phyloP scores from a whole-genome alignment of 139 green algal genomes.

The Chlorella ohadii region DNA sequence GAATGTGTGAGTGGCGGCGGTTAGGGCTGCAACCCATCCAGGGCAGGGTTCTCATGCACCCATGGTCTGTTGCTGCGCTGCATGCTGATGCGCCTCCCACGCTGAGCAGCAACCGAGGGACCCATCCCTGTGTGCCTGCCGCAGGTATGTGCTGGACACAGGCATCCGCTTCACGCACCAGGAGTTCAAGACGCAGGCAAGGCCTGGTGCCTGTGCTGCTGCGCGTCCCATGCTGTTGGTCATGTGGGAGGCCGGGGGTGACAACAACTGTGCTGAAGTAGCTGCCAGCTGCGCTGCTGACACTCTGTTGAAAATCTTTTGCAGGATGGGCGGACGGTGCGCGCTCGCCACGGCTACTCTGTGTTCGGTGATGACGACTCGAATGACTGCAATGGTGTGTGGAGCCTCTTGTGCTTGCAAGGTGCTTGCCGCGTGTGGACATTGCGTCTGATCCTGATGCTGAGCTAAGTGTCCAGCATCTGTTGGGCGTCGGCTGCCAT shows the following conservation, averaged over 20 bases:
- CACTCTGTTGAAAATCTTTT: neutral
- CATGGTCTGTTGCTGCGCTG: too few species aligned
- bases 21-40: too few species aligned
- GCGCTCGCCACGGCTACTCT: conserved; percentile 23
- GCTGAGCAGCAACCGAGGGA: too few species aligned
- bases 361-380: conserved; percentile 34
- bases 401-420: neutral
- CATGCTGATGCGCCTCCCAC: too few species aligned
- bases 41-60: too few species aligned
- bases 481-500: too few species aligned
- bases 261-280: neutral
- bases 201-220: neutral
- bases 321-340: neutral
- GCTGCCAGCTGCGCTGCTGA: too few species aligned
- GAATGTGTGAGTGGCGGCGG: conserved; percentile 38
- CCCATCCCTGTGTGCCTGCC: too few species aligned
- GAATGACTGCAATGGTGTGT: neutral
- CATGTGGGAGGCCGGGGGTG: too few species aligned
- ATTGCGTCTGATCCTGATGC: too few species aligned
- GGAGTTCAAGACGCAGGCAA: conserved; percentile 46
- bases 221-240: neutral
- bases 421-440: neutral
- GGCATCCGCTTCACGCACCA: conserved; percentile 58
- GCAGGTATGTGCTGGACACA: conserved; percentile 63
- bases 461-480: too few species aligned